phyloP scores from a whole-genome alignment of 176 grass and related monocot genomes.

The Phoenix roebelenii region DNA sequence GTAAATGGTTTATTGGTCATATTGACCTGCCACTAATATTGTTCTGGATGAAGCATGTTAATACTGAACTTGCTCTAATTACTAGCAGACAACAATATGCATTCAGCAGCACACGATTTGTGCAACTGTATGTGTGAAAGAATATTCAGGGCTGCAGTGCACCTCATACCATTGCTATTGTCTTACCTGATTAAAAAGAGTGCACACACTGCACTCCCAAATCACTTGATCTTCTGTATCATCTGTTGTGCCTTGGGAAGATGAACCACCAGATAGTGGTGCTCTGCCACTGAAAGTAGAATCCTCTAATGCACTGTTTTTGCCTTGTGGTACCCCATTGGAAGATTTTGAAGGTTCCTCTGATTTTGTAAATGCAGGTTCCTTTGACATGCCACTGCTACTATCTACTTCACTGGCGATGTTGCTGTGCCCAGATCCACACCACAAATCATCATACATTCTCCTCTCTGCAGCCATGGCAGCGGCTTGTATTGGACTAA shows the following conservation, averaged over 20 bases:
- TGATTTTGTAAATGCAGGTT: slow-evolving; percentile 5
- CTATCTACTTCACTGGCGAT: slow-evolving; percentile 2
- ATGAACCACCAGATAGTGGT: slow-evolving; percentile 25
- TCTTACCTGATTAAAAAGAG: slow-evolving; percentile 78
- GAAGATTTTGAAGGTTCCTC: slow-evolving; percentile 17
- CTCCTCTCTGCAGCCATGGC: slow-evolving; percentile 96
- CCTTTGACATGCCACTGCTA: not conserved
- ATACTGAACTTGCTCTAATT: no score
- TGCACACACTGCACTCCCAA: slow-evolving; percentile 77
- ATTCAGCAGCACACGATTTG: no score
- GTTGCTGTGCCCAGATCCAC: slow-evolving; percentile 40
- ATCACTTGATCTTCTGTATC: slow-evolving; percentile 24
- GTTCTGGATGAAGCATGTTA: no score
- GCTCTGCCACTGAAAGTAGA: slow-evolving; percentile 7
- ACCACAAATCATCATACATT: slow-evolving; percentile 95
- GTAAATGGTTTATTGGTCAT: no score
- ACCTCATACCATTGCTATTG: not conserved
- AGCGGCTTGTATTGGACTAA: slow-evolving; percentile 92
- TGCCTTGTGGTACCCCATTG: not conserved
- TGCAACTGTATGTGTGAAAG: no score
- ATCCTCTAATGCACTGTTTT: not conserved
- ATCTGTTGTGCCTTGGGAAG: slow-evolving; percentile 26
- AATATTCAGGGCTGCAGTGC: no score
- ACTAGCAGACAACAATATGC: no score
- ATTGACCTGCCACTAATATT: no score